Base-by-base conservation (phyloP, 1,139 yeast species). In the Magnusiomyces suaveolens region DNA sequence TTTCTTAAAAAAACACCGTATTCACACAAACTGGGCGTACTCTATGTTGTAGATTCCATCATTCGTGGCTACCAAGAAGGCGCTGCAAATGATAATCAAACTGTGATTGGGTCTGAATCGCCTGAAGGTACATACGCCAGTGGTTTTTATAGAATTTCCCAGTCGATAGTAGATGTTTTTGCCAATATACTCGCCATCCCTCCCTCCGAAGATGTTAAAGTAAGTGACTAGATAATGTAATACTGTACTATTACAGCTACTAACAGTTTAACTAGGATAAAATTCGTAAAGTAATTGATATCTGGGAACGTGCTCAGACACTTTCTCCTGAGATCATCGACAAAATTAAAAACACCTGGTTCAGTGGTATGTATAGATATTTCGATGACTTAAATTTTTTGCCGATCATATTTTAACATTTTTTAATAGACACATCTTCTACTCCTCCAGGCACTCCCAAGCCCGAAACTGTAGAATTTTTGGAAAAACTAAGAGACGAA, bases 31-130 rank as follows among this genome's bases (percentile, higher is more conserved):
- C 78, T 92, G 61, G 97, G 97, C 57, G 82, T 89, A 52, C 75
- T 92, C 66, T 92, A 92, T 69, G 92, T 89, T 61, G 83, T 90
- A 61, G 98, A 92, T 72, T 86, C 97, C 32, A 81, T 92, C 62
- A 94, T 87, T 58, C 82, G 97, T 71, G 92, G 84, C 29, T 87
- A 80, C 65, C 81, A 83, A 64, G 95, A 87, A 55, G 88, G 83
- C 65, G 85, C 90, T 36, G 78, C 77, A 60, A 79, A 79, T 60
- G 69, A 73, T 36, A 21, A 20, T 21, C 50, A 32, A 18, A 78
- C 82, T 64, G 65, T 67, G 32, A 68, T 75, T 43, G 71, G 73
- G 48, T 62, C 72, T 25, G 69, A 70, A 46, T 72, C 79, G 33
- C 78, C 80, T 14, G 82, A 80, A 53, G 96, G 95, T 20, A 79